Evolutionary conservation across 768 basidiomycete species (phyloP).

Genomic region (Pleurotus platypus): DNA sequence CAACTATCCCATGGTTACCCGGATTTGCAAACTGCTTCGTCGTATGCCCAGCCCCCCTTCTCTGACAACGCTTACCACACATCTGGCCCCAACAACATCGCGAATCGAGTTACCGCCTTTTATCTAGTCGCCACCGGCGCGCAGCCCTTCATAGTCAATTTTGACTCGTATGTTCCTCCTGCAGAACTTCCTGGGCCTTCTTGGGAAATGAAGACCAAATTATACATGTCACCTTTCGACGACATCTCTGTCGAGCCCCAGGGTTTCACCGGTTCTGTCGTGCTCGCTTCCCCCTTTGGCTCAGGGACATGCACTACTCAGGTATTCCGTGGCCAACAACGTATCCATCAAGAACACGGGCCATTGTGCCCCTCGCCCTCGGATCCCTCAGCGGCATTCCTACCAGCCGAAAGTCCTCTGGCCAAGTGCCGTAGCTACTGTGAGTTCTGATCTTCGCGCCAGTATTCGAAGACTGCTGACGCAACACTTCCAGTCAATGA

Average conservation of each 20-base stretch:
- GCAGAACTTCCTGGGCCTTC: constrained; percentile 28
- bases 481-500: constrained; percentile 19
- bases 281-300: constrained; percentile 52
- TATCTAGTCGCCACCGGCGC: constrained; percentile 67
- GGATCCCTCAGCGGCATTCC: constrained; percentile 41
- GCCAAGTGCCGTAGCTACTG: constrained; percentile 54
- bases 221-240: constrained; percentile 53
- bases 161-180: constrained; percentile 48
- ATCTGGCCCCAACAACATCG: constrained; percentile 11
- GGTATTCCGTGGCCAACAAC: constrained; percentile 47
- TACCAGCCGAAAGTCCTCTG: constrained; percentile 64
- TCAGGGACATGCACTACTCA: constrained; percentile 63
- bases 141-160: constrained; percentile 55
- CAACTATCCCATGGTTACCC: background rate
- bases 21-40: background rate
- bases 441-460: background rate
- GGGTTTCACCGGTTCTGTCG: constrained; percentile 58
- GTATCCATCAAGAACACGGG: constrained; percentile 50
- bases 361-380: constrained; percentile 38
- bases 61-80: constrained; percentile 1
- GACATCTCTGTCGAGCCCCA: constrained; percentile 53
- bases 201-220: constrained; percentile 49
- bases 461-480: background rate
- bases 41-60: background rate
- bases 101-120: constrained; percentile 36